These are phyloP conservation scores for Podila epigama DNA, from an alignment of 192 early-diverging fungal genomes.

Conservation along the genomic window DNA sequence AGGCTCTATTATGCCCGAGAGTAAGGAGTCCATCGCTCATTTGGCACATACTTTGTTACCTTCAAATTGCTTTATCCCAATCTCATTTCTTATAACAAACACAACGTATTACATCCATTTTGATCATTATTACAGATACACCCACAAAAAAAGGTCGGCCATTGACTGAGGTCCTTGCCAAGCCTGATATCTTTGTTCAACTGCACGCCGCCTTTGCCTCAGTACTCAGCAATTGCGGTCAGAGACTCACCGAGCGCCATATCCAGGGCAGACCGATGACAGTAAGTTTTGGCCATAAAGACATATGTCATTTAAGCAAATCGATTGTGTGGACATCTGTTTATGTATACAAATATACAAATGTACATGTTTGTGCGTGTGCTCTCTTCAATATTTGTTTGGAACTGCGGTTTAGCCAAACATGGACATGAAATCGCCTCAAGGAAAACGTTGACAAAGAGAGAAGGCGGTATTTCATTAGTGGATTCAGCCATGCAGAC, in stretches of 20 bases:
- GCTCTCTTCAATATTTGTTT: too few species aligned
- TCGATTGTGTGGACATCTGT: neutral
- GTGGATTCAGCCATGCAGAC: too few species aligned
- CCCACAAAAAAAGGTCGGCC: conserved; percentile 34
- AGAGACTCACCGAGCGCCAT: conserved; percentile 57
- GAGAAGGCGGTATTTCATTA: too few species aligned
- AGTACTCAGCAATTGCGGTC: conserved; percentile 63
- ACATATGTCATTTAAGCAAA: neutral
- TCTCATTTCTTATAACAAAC: neutral
- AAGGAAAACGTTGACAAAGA: too few species aligned
- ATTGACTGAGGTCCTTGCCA: conserved; percentile 23
- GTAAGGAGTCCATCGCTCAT: conserved; percentile 8
- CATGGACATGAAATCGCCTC: too few species aligned
- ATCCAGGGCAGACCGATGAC: conserved; percentile 59
- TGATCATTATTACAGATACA: conserved; percentile 5
- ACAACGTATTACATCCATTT: neutral
- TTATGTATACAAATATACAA: too few species aligned
- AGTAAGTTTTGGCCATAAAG: neutral
- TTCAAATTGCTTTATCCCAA: neutral
- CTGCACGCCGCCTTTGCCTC: conserved; percentile 69
- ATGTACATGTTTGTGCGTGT: too few species aligned
- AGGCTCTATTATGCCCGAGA: conserved; percentile 48
- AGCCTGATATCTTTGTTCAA: conserved; percentile 67
- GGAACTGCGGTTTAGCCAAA: too few species aligned
- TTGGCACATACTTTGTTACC: conserved; percentile 1